Base-by-base conservation (phyloP, 495 filamentous ascomycete species). In the Geopyxis carbonaria region DNA sequence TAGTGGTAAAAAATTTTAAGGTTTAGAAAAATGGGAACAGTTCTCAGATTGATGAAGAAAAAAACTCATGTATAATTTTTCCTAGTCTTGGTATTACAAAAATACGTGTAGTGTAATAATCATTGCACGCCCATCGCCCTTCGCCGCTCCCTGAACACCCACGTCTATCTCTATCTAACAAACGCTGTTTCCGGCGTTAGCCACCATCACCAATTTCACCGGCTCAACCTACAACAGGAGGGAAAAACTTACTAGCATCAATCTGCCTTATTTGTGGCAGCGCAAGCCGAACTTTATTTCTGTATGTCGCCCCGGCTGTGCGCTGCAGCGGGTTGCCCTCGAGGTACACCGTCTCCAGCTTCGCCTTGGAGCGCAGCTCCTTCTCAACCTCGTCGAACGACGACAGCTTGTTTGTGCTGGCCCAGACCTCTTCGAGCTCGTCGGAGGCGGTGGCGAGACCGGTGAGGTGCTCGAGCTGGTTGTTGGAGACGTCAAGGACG, bases 261-360 rank as follows among this genome's bases (percentile, higher is more conserved):
- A 99, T 93, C 66, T 99, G 80, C 57, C 68, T 64, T 21, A 99
- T 64, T 56, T 81, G 74, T 50, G 89, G 89, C 58, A 99, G 59
- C 34, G 83, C 78, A 59, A 99, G 60, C 46, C 73, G 66, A 20
- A 99, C 72, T 63, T 99, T 95, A 56, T 93, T 93, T 55, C 91
- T 66, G 60, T 99, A 99, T 35, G 92, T 55, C 14, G 75, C 77
- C 27, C 74, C 74, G 19, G 66, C 70, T 42, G 65, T 72, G 47
- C 66, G 65, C 64, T 95, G 86, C 51, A 99, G 55, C 31, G 89
- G 89, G 52, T 93, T 94, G 0, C 84, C 86, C 59, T 99, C 89
- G 52, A 99, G 91, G 57, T 99, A 99, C 19, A 99, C 87, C 2
- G 91, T 95, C 43, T 78, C 66, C 51, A 99, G 60, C 29, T 76